These are phyloP conservation scores for Hypoxylon cercidicola DNA, from an alignment of 495 filamentous ascomycete genomes.

Conservation along the genomic window DNA sequence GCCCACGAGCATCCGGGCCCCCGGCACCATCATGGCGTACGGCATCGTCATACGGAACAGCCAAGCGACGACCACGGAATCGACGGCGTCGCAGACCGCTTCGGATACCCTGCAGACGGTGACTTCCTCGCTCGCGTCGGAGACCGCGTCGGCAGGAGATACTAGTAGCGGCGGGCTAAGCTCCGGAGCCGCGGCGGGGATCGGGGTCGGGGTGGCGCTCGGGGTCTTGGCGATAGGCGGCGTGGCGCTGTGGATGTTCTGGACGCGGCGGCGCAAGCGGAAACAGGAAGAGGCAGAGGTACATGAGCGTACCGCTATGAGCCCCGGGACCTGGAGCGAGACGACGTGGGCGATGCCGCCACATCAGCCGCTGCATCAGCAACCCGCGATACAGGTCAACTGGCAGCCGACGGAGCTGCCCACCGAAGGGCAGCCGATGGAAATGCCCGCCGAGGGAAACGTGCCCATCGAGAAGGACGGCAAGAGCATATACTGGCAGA, in stretches of 20 bases:
- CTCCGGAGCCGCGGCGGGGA: constrained; percentile 18
- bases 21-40: constrained; percentile 37
- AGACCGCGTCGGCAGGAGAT: constrained; percentile 20
- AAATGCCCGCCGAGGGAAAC: constrained; percentile 23
- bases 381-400: constrained; percentile 10
- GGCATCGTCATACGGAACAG: constrained; percentile 24
- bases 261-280: constrained; percentile 21
- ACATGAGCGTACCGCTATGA: not conserved
- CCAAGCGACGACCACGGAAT: not conserved
- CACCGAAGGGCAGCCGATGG: constrained; percentile 57
- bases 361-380: constrained; percentile 10
- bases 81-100: not conserved
- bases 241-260: constrained; percentile 23
- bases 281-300: constrained; percentile 1
- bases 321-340: constrained; percentile 6
- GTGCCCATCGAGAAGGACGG: constrained; percentile 18
- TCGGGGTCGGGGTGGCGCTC: constrained; percentile 24
- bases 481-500: constrained; percentile 4
- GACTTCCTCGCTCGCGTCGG: constrained; percentile 9
- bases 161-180: constrained; percentile 11
- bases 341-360: constrained; percentile 12
- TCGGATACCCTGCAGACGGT: constrained; percentile 1
- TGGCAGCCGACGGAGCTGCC: constrained; percentile 29
- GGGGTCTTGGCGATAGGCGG: constrained; percentile 16
- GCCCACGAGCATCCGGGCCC: constrained; percentile 10